Evolutionary conservation across 2,329 filamentous ascomycete species (phyloP).

Genomic region (Cladosporium phlei): DNA sequence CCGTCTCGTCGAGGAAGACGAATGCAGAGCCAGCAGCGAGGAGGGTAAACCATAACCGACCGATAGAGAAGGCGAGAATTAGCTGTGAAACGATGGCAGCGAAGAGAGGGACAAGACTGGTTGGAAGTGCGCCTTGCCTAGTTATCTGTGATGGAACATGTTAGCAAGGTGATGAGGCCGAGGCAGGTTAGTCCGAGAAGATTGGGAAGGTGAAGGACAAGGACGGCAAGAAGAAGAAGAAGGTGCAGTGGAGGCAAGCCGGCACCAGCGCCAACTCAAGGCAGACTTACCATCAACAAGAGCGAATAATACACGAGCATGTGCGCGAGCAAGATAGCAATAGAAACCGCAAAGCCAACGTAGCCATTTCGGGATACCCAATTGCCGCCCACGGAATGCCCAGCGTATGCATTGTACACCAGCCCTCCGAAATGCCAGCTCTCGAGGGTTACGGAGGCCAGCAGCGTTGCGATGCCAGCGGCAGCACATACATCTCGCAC

Average conservation of each 20-base stretch:
- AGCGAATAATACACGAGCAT: constrained; percentile 21
- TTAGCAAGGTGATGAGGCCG: background rate
- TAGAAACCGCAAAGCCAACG: constrained; percentile 19
- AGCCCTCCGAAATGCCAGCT: constrained; percentile 24
- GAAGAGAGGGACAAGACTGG: constrained; percentile 25
- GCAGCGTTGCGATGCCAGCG: constrained; percentile 21
- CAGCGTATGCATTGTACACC: constrained; percentile 21
- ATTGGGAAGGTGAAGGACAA: too few species aligned
- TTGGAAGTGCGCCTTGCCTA: constrained; percentile 23
- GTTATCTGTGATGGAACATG: constrained; percentile 20
- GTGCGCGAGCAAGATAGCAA: constrained; percentile 22
- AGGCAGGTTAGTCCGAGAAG: background rate
- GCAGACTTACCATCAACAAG: constrained; percentile 28
- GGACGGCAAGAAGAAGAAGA: background rate
- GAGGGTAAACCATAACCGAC: constrained; percentile 30
- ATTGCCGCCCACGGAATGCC: constrained; percentile 20
- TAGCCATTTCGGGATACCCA: constrained; percentile 23
- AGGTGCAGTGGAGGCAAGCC: background rate
- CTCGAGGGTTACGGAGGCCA: constrained; percentile 27
- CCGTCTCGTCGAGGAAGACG: constrained; percentile 29
- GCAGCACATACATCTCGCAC: constrained; percentile 29
- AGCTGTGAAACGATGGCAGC: constrained; percentile 29
- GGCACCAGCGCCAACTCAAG: background rate
- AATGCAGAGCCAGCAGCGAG: constrained; percentile 25
- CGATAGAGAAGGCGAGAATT: constrained; percentile 24